Evolutionary conservation across 225 moss, liverwort and hornwort species (phyloP).

Genomic region (Thuidium tamariscinum): DNA sequence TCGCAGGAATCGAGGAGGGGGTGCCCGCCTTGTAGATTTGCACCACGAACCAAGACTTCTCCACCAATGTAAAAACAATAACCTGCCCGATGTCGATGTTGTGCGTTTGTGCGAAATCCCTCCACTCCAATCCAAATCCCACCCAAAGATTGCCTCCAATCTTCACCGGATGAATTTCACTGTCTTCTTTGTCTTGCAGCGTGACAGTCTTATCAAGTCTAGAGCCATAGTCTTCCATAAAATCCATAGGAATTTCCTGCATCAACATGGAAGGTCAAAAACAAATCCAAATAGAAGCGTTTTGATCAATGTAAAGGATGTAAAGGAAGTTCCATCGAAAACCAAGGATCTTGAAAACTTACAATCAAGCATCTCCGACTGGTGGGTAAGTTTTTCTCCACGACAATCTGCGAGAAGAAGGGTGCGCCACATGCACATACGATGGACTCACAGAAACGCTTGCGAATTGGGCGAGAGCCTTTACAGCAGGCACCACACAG

Average conservation of each 20-base stretch:
- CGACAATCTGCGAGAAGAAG: slow-evolving; percentile 8
- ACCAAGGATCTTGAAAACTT: not conserved
- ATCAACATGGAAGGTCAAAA: not conserved
- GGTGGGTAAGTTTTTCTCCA: not conserved
- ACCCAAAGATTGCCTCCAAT: slow-evolving; percentile 1
- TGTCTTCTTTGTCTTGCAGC: not conserved
- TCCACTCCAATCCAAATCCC: slow-evolving; percentile 5
- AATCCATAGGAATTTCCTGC: not conserved
- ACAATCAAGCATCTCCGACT: not conserved
- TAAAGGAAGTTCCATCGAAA: not conserved
- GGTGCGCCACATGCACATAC: not conserved
- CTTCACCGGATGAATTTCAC: not conserved
- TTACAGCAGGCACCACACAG: not conserved
- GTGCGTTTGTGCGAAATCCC: not conserved
- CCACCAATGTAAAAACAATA: slow-evolving; percentile 3
- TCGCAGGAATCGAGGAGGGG: not conserved
- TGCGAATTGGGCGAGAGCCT: not conserved
- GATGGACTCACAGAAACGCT: not conserved
- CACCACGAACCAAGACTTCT: not conserved
- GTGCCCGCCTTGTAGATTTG: slow-evolving; percentile 4
- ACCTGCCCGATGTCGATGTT: not conserved
- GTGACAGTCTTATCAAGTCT: not conserved
- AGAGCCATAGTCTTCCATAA: slow-evolving; percentile 6
- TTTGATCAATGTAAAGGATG: not conserved
- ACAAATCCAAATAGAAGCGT: not conserved